These are phyloP conservation scores for Cavenderia fasciculata DNA, from an alignment of 78 protist genomes.

Conservation along the genomic window DNA sequence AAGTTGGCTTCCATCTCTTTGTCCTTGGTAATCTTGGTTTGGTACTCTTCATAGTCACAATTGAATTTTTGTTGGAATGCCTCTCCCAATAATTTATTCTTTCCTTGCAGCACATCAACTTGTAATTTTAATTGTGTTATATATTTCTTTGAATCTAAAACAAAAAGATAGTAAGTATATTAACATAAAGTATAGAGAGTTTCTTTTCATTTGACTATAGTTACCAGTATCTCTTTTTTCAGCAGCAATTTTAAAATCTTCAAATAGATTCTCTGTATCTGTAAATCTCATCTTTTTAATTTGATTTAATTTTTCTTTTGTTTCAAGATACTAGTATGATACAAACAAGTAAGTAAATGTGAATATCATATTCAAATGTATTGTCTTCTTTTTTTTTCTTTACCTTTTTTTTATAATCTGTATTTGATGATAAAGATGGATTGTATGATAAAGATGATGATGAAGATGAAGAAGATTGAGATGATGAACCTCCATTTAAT, in stretches of 20 bases:
- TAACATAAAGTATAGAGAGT: too few relatives aligned
- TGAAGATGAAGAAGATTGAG: too few relatives aligned
- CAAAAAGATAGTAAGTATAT: too few relatives aligned
- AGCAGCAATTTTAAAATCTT: conserved; percentile 36
- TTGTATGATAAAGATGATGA: too few relatives aligned
- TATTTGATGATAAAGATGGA: too few relatives aligned
- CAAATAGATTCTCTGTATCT: conserved; percentile 38
- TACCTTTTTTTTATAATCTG: too few relatives aligned
- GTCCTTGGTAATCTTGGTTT: not conserved
- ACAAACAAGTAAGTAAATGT: too few relatives aligned
- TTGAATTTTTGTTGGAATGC: not conserved
- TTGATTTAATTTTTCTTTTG: not conserved
- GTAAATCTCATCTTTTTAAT: conserved; percentile 18
- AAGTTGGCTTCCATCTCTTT: conserved; percentile 8
- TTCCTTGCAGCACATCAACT: conserved; percentile 8
- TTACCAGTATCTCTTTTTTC: conserved; percentile 31
- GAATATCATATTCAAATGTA: too few relatives aligned
- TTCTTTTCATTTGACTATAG: not conserved
- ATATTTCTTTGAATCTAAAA: conserved; percentile 17
- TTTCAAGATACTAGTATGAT: conserved; percentile 9
- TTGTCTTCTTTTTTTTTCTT: too few relatives aligned
- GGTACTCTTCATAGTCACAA: conserved; percentile 8
- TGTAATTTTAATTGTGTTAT: conserved; percentile 9
- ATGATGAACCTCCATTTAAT: too few relatives aligned
- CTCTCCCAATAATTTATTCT: not conserved